Conservation (phyloP, 495 filamentous ascomycete species). For the Lophiotrema nucula region DNA sequence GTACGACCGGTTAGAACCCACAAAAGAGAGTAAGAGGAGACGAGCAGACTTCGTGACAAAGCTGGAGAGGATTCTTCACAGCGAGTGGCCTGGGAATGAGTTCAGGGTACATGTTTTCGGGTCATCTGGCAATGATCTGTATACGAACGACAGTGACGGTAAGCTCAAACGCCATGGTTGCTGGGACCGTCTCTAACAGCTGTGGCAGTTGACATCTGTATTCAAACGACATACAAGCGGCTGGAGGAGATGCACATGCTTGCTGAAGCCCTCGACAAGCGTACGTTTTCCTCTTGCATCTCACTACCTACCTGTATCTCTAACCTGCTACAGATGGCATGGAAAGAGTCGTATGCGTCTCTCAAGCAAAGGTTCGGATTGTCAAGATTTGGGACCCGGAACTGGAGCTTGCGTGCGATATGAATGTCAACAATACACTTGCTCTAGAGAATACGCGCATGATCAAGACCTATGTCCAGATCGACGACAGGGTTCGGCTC, state of each 20-base stretch:
- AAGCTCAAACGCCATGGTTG: constrained; percentile 39
- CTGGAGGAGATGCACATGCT: constrained; percentile 85
- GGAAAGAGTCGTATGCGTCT: constrained; percentile 90
- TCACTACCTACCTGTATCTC: constrained; percentile 15
- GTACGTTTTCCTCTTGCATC: constrained; percentile 63
- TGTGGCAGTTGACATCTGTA: constrained; percentile 86
- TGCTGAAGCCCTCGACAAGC: constrained; percentile 75
- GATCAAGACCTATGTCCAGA: constrained; percentile 95
- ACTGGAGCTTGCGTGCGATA: constrained; percentile 85
- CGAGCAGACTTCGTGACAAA: constrained; percentile 76
- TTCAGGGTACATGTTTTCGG: constrained; percentile 94
- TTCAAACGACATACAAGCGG: constrained; percentile 82
- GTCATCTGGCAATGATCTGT: constrained; percentile 92
- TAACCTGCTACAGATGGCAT: constrained; percentile 72
- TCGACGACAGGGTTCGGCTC: constrained; percentile 85
- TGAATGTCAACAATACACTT: constrained; percentile 97
- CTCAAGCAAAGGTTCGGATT: constrained; percentile 92
- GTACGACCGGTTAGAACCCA: constrained; percentile 83
- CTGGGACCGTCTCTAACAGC: constrained; percentile 22
- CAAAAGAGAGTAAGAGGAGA: constrained; percentile 71
- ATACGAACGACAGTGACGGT: constrained; percentile 97
- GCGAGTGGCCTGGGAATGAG: constrained; percentile 85
- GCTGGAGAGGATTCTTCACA: constrained; percentile 79
- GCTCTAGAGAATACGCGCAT: constrained; percentile 96
- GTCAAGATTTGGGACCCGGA: constrained; percentile 99